These are phyloP conservation scores for Ogataea ramenticola DNA, from an alignment of 805 yeast species.

Conservation along the genomic window DNA sequence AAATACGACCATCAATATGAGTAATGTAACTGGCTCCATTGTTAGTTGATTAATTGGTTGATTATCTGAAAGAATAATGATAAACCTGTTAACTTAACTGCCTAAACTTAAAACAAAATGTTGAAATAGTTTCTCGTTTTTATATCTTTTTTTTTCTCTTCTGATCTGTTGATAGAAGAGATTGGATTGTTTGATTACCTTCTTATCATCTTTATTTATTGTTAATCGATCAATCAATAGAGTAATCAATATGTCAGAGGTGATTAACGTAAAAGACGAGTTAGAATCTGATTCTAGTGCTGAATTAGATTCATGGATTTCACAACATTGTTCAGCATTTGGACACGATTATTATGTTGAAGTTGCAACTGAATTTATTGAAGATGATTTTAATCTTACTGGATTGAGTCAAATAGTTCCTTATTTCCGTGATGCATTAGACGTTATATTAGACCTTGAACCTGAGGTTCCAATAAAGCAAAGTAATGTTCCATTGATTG, in stretches of 20 bases:
- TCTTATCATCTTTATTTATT: too few species aligned
- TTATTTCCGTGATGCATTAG: constrained; percentile 85
- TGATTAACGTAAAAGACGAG: constrained; percentile 16
- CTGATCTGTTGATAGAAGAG: too few species aligned
- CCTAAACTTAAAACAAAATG: too few species aligned
- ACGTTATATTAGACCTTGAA: constrained; percentile 83
- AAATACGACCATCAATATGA: constrained; percentile 27
- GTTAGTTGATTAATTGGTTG: too few species aligned
- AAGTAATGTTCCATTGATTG: constrained; percentile 67
- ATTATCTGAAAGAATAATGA: too few species aligned
- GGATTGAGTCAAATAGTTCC: constrained; percentile 84
- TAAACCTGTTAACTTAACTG: too few species aligned
- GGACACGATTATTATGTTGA: constrained; percentile 91
- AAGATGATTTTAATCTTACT: constrained; percentile 93
- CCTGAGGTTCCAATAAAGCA: constrained; percentile 49
- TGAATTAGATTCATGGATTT: constrained; percentile 73
- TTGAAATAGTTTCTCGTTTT: too few species aligned
- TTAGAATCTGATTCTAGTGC: constrained; percentile 29
- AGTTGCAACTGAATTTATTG: constrained; percentile 86
- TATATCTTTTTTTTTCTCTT: too few species aligned
- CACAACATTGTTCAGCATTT: constrained; percentile 67
- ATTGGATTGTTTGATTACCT: too few species aligned
- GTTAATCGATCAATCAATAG: too few species aligned
- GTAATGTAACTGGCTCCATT: constrained; percentile 16
- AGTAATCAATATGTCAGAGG: constrained; percentile 8